phyloP scores from a whole-genome alignment of 2,329 filamentous ascomycete genomes.

The Lasiodiplodia hormozganensis region DNA sequence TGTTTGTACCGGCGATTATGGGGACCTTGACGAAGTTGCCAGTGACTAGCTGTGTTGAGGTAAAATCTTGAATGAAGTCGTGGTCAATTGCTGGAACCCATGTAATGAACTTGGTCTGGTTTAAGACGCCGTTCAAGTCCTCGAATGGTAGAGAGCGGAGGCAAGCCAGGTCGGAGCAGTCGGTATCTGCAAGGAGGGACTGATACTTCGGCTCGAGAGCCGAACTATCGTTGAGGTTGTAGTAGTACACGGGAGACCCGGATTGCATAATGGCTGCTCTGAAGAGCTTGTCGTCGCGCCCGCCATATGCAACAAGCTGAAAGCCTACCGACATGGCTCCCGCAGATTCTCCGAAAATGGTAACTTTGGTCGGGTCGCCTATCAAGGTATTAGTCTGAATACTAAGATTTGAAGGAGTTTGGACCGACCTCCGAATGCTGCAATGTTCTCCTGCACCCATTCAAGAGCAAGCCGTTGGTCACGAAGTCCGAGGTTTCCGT shows the following conservation, averaged over 20 bases:
- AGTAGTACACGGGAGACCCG: conserved; percentile 47
- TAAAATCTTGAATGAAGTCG: conserved; percentile 61
- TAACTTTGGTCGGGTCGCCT: conserved; percentile 50
- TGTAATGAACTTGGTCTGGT: conserved; percentile 47
- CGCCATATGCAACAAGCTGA: conserved; percentile 54
- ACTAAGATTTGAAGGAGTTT: not conserved
- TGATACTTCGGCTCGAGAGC: conserved; percentile 68
- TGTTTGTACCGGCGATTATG: conserved; percentile 68
- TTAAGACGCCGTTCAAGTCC: conserved; percentile 62
- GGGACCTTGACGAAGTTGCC: conserved; percentile 70
- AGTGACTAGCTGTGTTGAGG: conserved; percentile 60
- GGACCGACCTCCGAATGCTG: conserved; percentile 48
- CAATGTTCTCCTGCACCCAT: conserved; percentile 54
- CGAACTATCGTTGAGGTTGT: conserved; percentile 29
- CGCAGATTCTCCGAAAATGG: conserved; percentile 55
- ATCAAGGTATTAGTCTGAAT: not conserved
- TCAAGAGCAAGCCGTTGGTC: conserved; percentile 54
- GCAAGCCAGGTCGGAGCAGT: conserved; percentile 60
- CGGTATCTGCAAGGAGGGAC: conserved; percentile 63
- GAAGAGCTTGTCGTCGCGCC: conserved; percentile 57
- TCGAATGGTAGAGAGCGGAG: conserved; percentile 68
- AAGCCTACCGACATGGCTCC: conserved; percentile 54
- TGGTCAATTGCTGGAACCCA: conserved; percentile 60
- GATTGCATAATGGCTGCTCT: conserved; percentile 55
- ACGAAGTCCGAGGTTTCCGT: conserved; percentile 54